Conservation (phyloP, 2,329 filamentous ascomycete species). For the Aspergillus sp. region DNA sequence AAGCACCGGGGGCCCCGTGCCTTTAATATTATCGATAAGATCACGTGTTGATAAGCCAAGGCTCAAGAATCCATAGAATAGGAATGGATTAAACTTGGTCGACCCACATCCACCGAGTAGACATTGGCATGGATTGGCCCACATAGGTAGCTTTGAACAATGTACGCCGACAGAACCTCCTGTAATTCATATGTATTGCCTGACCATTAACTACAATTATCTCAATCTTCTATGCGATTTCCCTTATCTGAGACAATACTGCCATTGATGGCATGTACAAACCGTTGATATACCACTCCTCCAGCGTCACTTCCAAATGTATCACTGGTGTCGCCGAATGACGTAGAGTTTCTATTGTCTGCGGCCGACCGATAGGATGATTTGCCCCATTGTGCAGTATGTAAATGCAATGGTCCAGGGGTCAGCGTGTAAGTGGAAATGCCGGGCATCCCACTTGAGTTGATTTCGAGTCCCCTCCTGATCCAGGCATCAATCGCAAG, state of each 20-base stretch:
- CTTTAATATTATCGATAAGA: conserved; percentile 11
- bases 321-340: conserved; percentile 29
- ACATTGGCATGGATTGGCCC: not conserved
- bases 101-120: not conserved
- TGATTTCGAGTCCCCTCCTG: conserved; percentile 50
- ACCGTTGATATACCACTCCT: conserved; percentile 22
- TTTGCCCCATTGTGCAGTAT: conserved; percentile 30
- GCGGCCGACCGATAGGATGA: conserved; percentile 26
- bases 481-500: conserved; percentile 52
- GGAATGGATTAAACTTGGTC: not conserved
- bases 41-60: conserved; percentile 21
- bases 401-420: conserved; percentile 25
- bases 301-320: conserved; percentile 23
- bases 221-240: not conserved
- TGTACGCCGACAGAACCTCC: too few relatives aligned
- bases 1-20: not conserved
- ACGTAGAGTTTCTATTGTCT: conserved; percentile 23
- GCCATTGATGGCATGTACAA: conserved; percentile 28
- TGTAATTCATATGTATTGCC: too few relatives aligned
- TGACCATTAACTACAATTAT: too few relatives aligned
- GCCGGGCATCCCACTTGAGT: conserved; percentile 40
- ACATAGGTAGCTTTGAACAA: not conserved
- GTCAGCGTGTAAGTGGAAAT: conserved; percentile 62
- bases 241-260: conserved; percentile 22
- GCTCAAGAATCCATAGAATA: not conserved